phyloP scores from a whole-genome alignment of 345 rosid species.

The Pistacia integerrima region DNA sequence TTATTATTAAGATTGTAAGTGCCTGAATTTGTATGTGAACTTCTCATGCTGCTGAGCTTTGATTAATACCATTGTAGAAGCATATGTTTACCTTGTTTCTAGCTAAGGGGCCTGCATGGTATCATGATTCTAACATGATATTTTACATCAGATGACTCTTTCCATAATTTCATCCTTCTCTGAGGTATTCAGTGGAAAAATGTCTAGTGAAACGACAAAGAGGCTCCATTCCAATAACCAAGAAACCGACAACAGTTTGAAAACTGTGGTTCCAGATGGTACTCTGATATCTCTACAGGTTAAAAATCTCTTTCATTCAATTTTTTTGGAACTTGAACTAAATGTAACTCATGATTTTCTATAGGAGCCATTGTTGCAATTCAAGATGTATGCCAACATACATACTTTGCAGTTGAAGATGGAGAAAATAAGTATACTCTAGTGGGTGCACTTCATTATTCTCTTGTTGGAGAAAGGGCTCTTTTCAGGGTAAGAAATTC shows the following conservation, averaged over 20 bases:
- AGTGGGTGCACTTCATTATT: constrained; percentile 79
- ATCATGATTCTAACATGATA: constrained; percentile 27
- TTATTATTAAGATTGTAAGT: constrained; percentile 3
- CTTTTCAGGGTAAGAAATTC: constrained; percentile 71
- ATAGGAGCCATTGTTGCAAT: constrained; percentile 86
- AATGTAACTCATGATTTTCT: constrained; percentile 18
- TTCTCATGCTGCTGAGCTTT: constrained; percentile 9
- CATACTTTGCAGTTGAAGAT: constrained; percentile 77
- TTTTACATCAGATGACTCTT: constrained; percentile 61
- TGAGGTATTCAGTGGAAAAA: constrained; percentile 40
- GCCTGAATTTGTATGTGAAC: background rate
- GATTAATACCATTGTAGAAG: background rate
- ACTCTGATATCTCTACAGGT: constrained; percentile 24
- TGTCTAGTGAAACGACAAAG: constrained; percentile 30
- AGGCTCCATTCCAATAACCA: constrained; percentile 38
- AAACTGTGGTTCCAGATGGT: constrained; percentile 78
- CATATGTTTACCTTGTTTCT: constrained; percentile 20
- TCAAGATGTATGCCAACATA: constrained; percentile 85
- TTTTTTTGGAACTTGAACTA: constrained; percentile 24
- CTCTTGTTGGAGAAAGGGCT: constrained; percentile 81
- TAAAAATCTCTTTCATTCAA: constrained; percentile 15
- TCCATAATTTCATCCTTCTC: constrained; percentile 63
- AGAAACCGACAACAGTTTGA: constrained; percentile 46
- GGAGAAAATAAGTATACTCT: constrained; percentile 51
- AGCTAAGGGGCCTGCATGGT: constrained; percentile 3